Evolutionary conservation across 345 rosid species (phyloP).

Genomic region (Jatropha curcas): DNA sequence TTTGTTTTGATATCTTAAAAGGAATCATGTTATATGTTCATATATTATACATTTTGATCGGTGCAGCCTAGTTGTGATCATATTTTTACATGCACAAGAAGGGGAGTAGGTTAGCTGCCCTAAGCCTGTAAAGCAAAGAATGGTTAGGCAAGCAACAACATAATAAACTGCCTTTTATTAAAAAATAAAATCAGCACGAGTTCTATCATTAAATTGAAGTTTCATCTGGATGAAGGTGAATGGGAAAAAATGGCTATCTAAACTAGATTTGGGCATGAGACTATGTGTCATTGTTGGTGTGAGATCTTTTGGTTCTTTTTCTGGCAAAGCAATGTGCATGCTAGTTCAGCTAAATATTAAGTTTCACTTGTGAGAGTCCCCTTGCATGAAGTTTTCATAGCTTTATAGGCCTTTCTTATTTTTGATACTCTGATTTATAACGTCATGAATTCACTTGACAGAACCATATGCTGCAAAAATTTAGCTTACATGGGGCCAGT

Average conservation of each 20-base stretch:
- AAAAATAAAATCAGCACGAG: not conserved
- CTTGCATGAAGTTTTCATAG: not conserved
- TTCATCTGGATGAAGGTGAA: not conserved
- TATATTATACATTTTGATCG: not conserved
- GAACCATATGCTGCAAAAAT: not conserved
- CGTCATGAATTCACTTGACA: not conserved
- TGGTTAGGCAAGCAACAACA: not conserved
- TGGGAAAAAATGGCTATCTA: too few species aligned
- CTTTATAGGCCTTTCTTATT: not conserved
- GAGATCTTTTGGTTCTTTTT: not conserved
- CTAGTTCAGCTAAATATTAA: not conserved
- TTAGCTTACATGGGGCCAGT: not conserved
- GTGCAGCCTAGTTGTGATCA: not conserved
- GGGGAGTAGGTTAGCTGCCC: not conserved
- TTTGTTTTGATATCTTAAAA: too few species aligned
- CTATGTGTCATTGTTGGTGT: not conserved
- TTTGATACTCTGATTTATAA: not conserved
- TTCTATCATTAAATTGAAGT: not conserved
- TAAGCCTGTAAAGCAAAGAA: conserved; percentile 1
- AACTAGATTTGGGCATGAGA: not conserved
- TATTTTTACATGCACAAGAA: not conserved
- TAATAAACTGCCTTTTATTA: not conserved
- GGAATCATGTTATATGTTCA: too few species aligned
- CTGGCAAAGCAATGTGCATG: not conserved
- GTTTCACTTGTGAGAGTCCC: not conserved